Evolutionary conservation across 805 yeast species (phyloP), one percentile per base, ranked within the genome.

Genomic region (Candida nitratophila): DNA sequence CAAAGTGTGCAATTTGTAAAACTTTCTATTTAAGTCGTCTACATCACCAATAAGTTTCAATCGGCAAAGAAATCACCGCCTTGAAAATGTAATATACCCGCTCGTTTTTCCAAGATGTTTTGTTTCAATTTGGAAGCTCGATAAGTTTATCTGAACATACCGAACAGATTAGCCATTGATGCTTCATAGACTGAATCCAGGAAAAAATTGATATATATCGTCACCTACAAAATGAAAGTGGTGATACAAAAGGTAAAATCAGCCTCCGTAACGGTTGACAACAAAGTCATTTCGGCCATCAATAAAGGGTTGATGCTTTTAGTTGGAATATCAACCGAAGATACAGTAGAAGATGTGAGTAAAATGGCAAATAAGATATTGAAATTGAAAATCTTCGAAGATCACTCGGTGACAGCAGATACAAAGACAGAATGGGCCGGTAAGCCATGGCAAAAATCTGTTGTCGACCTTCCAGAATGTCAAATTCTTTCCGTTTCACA

Each of bases 401-500:
- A 80, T 44, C 16, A 35, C 4, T 32, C 50, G 1, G 54, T 48
- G 29, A 50, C 59, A 17, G 57, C 71, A 4, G 61, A 54, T 12
- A 69, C 76, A 1, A 66, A 68, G 15, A 83, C 74, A 1, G 72
- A 75, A 24, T 79, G 74, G 71, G 60, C 55, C n/a, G 82, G 79
- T 0, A 76, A 73, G 47, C 83, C 85, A 4, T 93, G 99, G 99
- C 80, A 81, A 50, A 75, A 76, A 53, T 73, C 79, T 31, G 73
- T 83, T 1, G 74, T 69, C 16, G 95, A 88, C 39, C 65, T 76
- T 17, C 24, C 37, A 19, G 63, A 72, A 2, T 95, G 88, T 14
- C 83, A 84, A 54, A 80, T 93, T 4, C 64, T 93, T 8, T 83
- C 95, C 2, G 91, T 93, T 1, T 87, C 96, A 2, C 99, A 93